Evolutionary conservation across 257 asterid genomes (phyloP), one percentile per base, ranked within the genome.

Genomic region (Coffea eugenioides): DNA sequence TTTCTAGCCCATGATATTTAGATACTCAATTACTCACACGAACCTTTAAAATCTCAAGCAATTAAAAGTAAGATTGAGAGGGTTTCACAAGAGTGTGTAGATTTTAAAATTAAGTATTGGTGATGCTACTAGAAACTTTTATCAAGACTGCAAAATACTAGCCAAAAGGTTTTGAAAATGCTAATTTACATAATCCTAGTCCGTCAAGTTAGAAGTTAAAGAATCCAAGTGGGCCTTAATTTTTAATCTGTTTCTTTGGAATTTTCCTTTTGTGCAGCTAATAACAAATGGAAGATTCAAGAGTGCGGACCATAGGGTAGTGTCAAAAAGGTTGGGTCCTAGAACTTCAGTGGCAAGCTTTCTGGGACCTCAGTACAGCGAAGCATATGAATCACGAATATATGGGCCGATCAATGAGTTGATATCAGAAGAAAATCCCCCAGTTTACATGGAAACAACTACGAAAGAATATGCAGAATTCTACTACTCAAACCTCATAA

Each of bases 321-420:
- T 85, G 25, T 25, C 83, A 0, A 87, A 83, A 13, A 70, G 71
- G 16, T 54, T 39, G 10, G 85, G 89, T 5, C 86, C 90, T 39
- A 82, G 88, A 73, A 81, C 85, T 31, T 87, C 90, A n/a, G 82
- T 89, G 73, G 88, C 86, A 34, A 59, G 70, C 71, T 81, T 84
- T 70, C 67, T 84, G 74, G 74, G 77, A 49, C 80, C 82, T 25
- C 41, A 71, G 73, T 52, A 67, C 23, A 25, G 56, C 20, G 82
- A 83, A 83, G 82, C 48, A 5, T 45, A 25, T 31, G 15, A 52
- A 45, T 46, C 82, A 4, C 34, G 34, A 54, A 4, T 79, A 3
- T 84, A 57, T 39, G 88, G 89, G 5, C 90, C 89, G 48, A 85
- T 87, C 14, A 66, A 76, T 48, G 88, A 83, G 76, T 54, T 86